A percentile compares a stretch with the other conserved stretches of the same genome.
Evolutionary conservation across 2,329 filamentous ascomycete species (phyloP).

Genomic region (Calonectria honghensis): DNA sequence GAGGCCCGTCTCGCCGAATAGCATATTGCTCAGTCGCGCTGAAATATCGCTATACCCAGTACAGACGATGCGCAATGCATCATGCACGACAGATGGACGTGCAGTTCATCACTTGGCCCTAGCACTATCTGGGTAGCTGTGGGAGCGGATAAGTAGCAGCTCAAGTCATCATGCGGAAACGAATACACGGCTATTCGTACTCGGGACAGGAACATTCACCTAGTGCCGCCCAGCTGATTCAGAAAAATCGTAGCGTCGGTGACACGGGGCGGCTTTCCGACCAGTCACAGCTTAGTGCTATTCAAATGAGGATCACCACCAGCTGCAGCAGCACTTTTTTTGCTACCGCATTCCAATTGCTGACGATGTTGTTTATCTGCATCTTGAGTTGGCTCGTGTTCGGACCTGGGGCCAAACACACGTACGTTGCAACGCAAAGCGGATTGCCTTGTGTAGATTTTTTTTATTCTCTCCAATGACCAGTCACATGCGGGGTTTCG

Average conservation of each 20-base stretch:
- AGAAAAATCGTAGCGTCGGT: conserved; percentile 12
- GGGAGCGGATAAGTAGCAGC: background rate
- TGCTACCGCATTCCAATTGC: background rate
- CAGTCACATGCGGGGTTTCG: conserved; percentile 27
- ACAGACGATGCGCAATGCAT: conserved; percentile 7
- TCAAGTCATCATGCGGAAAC: conserved; percentile 9
- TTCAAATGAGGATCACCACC: conserved; percentile 4
- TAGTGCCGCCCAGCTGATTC: background rate
- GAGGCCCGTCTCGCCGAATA: conserved; percentile 44
- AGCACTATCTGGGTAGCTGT: conserved; percentile 11
- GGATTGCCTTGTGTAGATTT: background rate
- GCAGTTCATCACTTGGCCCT: conserved; percentile 15
- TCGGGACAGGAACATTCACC: background rate
- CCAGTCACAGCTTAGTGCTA: conserved; percentile 9
- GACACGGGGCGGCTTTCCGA: conserved; percentile 33
- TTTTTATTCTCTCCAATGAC: conserved; percentile 5
- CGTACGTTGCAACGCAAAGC: background rate
- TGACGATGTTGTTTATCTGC: background rate
- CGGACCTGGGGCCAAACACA: background rate
- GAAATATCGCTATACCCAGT: conserved; percentile 30
- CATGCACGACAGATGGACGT: conserved; percentile 9
- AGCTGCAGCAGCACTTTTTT: background rate
- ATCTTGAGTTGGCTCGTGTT: background rate
- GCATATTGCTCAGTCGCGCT: conserved; percentile 35
- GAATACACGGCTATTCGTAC: conserved; percentile 12